Evolutionary conservation across 805 yeast species (phyloP).

Genomic region (Lipomyces orientalis): DNA sequence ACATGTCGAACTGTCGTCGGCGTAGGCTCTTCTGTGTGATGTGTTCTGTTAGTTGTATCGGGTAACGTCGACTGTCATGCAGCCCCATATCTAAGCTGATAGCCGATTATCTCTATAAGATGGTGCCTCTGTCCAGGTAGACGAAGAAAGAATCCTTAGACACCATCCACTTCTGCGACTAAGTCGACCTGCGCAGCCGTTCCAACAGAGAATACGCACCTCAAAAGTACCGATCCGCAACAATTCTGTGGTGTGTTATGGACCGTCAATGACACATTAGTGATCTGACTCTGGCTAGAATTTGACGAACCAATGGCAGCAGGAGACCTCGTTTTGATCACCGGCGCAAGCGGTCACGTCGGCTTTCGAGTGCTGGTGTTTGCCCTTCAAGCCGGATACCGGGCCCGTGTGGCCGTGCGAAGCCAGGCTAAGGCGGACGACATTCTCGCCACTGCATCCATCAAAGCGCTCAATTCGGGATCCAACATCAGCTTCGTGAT

Average conservation of each 20-base stretch:
- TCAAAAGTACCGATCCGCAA: not conserved
- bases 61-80: too few relatives aligned
- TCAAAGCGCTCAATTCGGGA: constrained; percentile 40
- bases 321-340: constrained; percentile 46
- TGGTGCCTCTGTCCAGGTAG: too few relatives aligned
- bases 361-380: constrained; percentile 53
- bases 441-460: constrained; percentile 9
- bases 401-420: constrained; percentile 56
- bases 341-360: constrained; percentile 59
- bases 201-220: too few relatives aligned
- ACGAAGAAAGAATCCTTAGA: too few relatives aligned
- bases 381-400: constrained; percentile 50
- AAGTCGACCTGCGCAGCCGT: too few relatives aligned
- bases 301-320: not conserved
- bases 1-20: too few relatives aligned
- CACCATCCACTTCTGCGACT: too few relatives aligned
- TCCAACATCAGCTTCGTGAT: not conserved
- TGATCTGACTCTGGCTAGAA: not conserved
- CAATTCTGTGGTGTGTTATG: not conserved
- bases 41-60: too few relatives aligned
- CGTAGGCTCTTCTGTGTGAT: too few relatives aligned
- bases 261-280: too few relatives aligned
- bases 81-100: too few relatives aligned
- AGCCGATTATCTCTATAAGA: too few relatives aligned
- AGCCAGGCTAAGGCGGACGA: constrained; percentile 48